Base-by-base conservation (phyloP, 2,329 filamentous ascomycete genomes). In the Fusarium avenaceum region DNA sequence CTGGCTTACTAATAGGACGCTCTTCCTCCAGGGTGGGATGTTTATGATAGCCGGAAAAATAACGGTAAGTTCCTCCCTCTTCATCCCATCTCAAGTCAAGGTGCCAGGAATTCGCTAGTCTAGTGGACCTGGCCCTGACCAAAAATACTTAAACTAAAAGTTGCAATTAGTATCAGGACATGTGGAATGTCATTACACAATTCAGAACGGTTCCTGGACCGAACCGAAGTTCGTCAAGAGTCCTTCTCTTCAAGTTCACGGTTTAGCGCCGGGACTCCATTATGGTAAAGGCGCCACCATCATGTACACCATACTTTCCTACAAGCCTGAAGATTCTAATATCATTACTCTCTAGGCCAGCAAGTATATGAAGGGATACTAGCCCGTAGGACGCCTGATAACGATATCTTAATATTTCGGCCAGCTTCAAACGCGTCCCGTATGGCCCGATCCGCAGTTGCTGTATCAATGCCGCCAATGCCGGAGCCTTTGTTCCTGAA, bases 171-270 rank as follows among this genome's bases (percentile, higher is more conserved):
- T 28, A 28, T 28, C 26, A 4, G 44, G 44, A 20, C 44, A 47
- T 47, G 44, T 47, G 14, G 44, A 47, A 32, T 47, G 44, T 14
- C 30, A 17, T 20, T 47, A 33, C 22, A 33, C 17, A 15, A 22
- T 26, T 11, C 7, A 32, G 28, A 32, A 26, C 17, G 28, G 28
- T 32, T 47, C 44, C 11, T 47, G 44, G 44, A 32, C 44, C 20
- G 44, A 32, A 47, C 44, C 44, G 11, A 19, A 26, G 19, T 47
- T 47, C 20, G 28, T 47, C 28, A n/a, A 47, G 10, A 47, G 44
- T 19, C 44, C 44, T 20, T 47, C 20, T 47, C 26, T 47, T 47
- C 44, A 47, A 32, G 44, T 47, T 30, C 44, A 47, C 19, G 44
- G 44, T n/a, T n/a, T 47, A 11, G 44, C 44, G 11, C 44, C 44